These are phyloP conservation scores for Paracamarosporium sp. DNA, from an alignment of 2,329 filamentous ascomycete genomes.

Conservation along the genomic window DNA sequence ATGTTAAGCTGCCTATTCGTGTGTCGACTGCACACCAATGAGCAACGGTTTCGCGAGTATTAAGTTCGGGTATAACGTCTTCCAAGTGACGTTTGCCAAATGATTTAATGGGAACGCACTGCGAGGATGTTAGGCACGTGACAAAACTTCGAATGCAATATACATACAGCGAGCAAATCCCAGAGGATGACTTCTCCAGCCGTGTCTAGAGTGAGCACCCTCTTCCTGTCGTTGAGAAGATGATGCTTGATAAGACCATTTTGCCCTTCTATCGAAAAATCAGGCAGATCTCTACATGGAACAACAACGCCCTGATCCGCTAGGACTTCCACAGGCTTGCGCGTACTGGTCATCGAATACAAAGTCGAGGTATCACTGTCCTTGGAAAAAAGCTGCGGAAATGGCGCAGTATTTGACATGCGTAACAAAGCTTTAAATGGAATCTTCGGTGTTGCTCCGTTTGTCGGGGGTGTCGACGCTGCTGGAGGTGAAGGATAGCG, in stretches of 20 bases:
- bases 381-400: conserved; percentile 64
- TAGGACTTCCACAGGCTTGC: conserved; percentile 65
- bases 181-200: conserved; percentile 93
- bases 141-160: background rate
- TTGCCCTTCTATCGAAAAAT: conserved; percentile 80
- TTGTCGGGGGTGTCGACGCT: conserved; percentile 34
- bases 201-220: conserved; percentile 90
- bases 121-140: conserved; percentile 22
- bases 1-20: conserved; percentile 87
- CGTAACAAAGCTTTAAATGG: conserved; percentile 78
- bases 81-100: conserved; percentile 95
- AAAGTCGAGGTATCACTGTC: conserved; percentile 64
- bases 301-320: conserved; percentile 44
- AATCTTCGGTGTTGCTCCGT: conserved; percentile 63
- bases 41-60: conserved; percentile 86
- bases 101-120: conserved; percentile 88
- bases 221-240: conserved; percentile 86
- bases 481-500: conserved; percentile 49
- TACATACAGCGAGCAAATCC: conserved; percentile 82
- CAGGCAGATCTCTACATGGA: conserved; percentile 53
- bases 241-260: conserved; percentile 94
- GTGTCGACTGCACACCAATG: conserved; percentile 98
- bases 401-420: conserved; percentile 82
- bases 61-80: conserved; percentile 85
- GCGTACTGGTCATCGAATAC: conserved; percentile 56